Base-by-base conservation (phyloP, 2,329 filamentous ascomycete genomes). In the Cordyceps militaris region DNA sequence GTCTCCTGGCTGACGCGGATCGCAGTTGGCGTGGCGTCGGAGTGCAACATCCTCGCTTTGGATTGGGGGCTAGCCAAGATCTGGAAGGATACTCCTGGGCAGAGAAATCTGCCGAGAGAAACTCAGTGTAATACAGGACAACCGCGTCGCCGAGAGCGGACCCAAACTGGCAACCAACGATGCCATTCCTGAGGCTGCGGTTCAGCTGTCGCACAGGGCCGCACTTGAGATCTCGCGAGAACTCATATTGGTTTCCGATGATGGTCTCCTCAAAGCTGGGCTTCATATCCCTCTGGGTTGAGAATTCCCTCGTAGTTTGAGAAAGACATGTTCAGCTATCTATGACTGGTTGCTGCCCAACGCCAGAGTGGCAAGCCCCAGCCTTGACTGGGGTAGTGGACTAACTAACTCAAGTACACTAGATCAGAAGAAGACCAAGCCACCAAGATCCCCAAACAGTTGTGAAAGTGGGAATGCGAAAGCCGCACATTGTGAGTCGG, bases 111-210 rank as follows among this genome's bases (percentile, higher is more conserved):
- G 69, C 70, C 1, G 74, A 71, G 26, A 80, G 66, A 58, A 80
- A 80, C 59, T 81, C 78, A 8, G 79, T 82, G 34, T 38, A n/a
- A 64, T 82, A 82, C 7, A 82, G 63, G 2, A 79, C 79, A 58
- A 81, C 77, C 21, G 78, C 74, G 62, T 82, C 79, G 28, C 79
- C 79, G 8, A 82, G 68, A 3, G 79, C 79, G 21, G 77, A 79
- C 24, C 77, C 79, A 56, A 81, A 65, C 30, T 81, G 68, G 47
- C 71, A 71, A 47, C 78, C 79, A 44, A 46, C 36, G 24, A 49
- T 49, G 34, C 43, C 42, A 21, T 48, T 44, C 23, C 53, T 21
- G 23, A 32, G 53, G 32, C 43, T 36, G 16, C 47, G 42, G 28
- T 54, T 47, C 21, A 28, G 42, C 40, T 55, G 26, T 53, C 19